These are phyloP conservation scores for Mallotus nudiflorus DNA, from an alignment of 345 rosid genomes.

Conservation along the genomic window DNA sequence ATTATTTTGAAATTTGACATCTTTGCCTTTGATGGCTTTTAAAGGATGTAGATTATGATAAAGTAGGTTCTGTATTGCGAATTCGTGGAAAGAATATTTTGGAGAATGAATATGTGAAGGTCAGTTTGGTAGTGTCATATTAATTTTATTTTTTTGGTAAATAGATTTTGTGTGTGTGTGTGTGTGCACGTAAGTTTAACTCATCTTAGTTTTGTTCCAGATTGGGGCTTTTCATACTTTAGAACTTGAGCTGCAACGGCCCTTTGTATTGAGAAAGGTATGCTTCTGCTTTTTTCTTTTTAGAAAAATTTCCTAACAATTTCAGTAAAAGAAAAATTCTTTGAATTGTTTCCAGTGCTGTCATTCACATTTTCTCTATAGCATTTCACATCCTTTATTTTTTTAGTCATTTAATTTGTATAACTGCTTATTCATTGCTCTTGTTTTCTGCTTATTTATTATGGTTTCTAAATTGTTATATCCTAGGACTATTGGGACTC, in stretches of 20 bases:
- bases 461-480: conserved; percentile 1
- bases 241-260: conserved; percentile 77
- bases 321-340: background rate
- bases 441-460: background rate
- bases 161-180: background rate
- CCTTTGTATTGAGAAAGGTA: conserved; percentile 92
- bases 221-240: conserved; percentile 93
- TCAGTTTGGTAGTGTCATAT: conserved; percentile 24
- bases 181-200: too few species aligned
- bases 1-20: background rate
- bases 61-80: conserved; percentile 73
- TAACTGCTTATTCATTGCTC: background rate
- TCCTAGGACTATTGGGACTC: conserved; percentile 85
- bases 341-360: background rate
- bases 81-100: conserved; percentile 84
- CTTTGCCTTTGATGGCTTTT: background rate
- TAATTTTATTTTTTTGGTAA: background rate
- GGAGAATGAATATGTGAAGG: conserved; percentile 92
- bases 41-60: conserved; percentile 80
- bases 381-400: too few species aligned
- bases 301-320: too few species aligned
- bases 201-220: conserved; percentile 39
- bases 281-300: background rate
- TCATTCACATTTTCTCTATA: background rate
- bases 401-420: background rate